phyloP scores from a whole-genome alignment of 768 basidiomycete species.

The Agrocybe praecox region DNA sequence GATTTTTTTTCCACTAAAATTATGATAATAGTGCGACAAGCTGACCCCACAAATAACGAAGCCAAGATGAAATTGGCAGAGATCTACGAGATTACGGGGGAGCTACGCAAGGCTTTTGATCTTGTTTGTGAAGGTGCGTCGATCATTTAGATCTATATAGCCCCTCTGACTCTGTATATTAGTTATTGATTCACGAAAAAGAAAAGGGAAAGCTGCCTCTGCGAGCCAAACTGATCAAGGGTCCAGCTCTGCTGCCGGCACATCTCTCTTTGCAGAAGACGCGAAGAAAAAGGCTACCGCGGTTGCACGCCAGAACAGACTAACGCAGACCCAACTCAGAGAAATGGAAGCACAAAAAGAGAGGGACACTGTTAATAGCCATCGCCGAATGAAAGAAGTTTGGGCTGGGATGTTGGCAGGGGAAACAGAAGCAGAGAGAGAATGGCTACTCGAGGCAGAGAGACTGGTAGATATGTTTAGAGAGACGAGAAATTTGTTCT shows the following conservation, averaged over 20 bases:
- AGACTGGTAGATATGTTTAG: conserved; percentile 88
- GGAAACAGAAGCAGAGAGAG: conserved; percentile 52
- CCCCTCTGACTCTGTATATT: neutral
- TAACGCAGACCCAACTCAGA: conserved; percentile 60
- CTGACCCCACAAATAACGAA: conserved; percentile 76
- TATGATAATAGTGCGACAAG: conserved; percentile 57
- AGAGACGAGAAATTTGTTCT: conserved; percentile 83
- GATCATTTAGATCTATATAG: neutral
- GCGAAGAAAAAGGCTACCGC: conserved; percentile 34
- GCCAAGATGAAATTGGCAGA: conserved; percentile 91
- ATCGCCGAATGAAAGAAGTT: conserved; percentile 59
- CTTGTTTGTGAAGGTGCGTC: conserved; percentile 79
- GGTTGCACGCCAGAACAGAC: conserved; percentile 42
- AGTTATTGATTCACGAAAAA: conserved; percentile 67
- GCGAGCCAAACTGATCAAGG: conserved; percentile 17
- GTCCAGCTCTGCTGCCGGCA: conserved; percentile 18
- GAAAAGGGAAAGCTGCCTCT: conserved; percentile 30
- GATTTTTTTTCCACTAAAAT: neutral
- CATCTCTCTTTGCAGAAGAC: conserved; percentile 71
- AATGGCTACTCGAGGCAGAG: conserved; percentile 86
- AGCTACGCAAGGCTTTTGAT: conserved; percentile 80
- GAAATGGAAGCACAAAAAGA: conserved; percentile 70
- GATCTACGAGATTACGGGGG: conserved; percentile 82
- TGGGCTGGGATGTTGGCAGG: conserved; percentile 56
- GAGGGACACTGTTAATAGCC: conserved; percentile 61